Evolutionary conservation across 2,329 filamentous ascomycete genomes (phyloP).

Genomic region (Botrytis fragariae): DNA sequence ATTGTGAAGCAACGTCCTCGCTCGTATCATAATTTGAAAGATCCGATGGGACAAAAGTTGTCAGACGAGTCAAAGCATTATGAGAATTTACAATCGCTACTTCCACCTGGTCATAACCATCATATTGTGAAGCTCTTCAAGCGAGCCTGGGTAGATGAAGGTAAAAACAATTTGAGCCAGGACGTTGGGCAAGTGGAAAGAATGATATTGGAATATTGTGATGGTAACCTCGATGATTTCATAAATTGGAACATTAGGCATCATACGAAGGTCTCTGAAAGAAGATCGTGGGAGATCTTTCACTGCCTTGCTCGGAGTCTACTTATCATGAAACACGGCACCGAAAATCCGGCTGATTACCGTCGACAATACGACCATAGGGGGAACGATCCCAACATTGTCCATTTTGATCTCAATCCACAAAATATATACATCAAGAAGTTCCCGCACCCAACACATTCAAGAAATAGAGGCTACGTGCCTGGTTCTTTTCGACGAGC

Average conservation of each 20-base stretch:
- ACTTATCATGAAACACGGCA: not conserved
- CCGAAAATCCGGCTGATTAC: not conserved
- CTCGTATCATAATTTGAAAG: not conserved
- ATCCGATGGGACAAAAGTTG: not conserved
- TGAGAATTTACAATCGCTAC: not conserved
- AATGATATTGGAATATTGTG: not conserved
- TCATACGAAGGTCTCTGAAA: not conserved
- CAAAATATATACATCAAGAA: not conserved
- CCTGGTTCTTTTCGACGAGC: conserved; percentile 1
- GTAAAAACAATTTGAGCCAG: not conserved
- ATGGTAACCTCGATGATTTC: not conserved
- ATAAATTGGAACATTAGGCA: not conserved
- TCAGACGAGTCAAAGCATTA: not conserved
- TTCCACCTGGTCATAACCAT: not conserved
- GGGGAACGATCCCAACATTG: not conserved
- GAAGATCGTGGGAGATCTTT: not conserved
- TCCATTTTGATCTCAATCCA: not conserved
- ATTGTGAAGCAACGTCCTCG: not conserved
- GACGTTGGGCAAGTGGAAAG: not conserved
- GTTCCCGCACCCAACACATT: not conserved
- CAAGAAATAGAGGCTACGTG: not conserved
- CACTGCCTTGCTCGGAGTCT: not conserved
- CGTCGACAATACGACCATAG: not conserved
- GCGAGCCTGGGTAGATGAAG: not conserved
- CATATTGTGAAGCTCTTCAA: not conserved